phyloP scores from a whole-genome alignment of 768 basidiomycete species.

The Mycena galericulata region DNA sequence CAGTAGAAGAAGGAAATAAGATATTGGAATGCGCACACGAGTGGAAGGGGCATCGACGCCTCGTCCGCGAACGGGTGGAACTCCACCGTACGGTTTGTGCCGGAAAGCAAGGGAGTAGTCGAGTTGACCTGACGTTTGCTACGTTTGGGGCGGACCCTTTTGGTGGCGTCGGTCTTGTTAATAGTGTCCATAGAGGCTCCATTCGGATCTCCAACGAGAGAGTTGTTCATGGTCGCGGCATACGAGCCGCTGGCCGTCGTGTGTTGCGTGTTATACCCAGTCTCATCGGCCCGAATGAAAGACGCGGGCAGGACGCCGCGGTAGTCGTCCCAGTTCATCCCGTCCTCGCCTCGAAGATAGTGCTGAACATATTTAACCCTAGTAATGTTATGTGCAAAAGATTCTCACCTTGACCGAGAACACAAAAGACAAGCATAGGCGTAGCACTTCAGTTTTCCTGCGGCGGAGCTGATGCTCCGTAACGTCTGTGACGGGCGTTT shows the following conservation, averaged over 20 bases:
- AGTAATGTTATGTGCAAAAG: slow-evolving; percentile 24
- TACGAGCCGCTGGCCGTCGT: slow-evolving; percentile 52
- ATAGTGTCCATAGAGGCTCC: slow-evolving; percentile 52
- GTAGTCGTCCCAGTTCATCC: slow-evolving; percentile 77
- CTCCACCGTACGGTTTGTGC: slow-evolving; percentile 67
- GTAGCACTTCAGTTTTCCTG: slow-evolving; percentile 78
- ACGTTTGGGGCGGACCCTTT: slow-evolving; percentile 76
- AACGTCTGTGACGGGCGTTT: slow-evolving; percentile 58
- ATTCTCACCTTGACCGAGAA: slow-evolving; percentile 67
- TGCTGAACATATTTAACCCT: slow-evolving; percentile 50
- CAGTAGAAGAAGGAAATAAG: not conserved
- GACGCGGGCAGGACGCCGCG: slow-evolving; percentile 72
- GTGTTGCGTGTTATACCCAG: slow-evolving; percentile 52
- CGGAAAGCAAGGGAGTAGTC: slow-evolving; percentile 73
- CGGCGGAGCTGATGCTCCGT: slow-evolving; percentile 66
- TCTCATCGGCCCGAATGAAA: slow-evolving; percentile 62
- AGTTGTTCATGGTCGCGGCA: slow-evolving; percentile 52
- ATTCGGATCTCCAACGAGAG: slow-evolving; percentile 39
- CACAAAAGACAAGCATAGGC: slow-evolving; percentile 76
- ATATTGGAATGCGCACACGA: slow-evolving; percentile 62
- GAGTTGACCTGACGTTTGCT: slow-evolving; percentile 68
- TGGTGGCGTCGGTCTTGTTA: slow-evolving; percentile 64
- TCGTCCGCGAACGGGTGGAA: slow-evolving; percentile 68
- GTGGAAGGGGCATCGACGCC: slow-evolving; percentile 82
- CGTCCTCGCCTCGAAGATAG: slow-evolving; percentile 89